Conservation (phyloP, 306 rosid species). For the Quercus robur region DNA sequence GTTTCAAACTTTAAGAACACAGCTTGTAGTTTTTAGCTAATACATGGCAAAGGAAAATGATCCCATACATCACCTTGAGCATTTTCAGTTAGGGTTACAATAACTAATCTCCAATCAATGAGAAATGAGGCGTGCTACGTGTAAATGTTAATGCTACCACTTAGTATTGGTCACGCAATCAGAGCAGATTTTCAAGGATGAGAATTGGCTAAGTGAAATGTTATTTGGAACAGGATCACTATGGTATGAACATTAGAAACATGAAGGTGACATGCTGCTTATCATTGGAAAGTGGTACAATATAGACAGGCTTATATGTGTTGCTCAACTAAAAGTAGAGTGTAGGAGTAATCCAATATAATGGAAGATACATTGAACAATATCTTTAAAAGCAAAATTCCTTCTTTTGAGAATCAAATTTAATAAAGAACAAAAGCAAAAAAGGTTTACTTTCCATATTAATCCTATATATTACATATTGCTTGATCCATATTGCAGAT, state of each 20-base stretch:
- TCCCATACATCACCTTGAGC: not conserved
- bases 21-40: not conserved
- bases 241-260: not conserved
- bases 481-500: conserved; percentile 5
- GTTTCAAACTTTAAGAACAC: not conserved
- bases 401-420: not conserved
- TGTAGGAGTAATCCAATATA: not conserved
- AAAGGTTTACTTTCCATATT: not conserved
- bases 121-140: not conserved
- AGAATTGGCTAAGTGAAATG: not conserved
- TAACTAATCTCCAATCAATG: not conserved
- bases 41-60: not conserved
- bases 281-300: not conserved
- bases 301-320: not conserved
- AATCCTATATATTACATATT: not conserved
- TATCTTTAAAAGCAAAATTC: not conserved
- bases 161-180: not conserved
- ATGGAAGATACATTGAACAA: not conserved
- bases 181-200: not conserved
- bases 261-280: not conserved
- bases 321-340: not conserved
- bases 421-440: not conserved
- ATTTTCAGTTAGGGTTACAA: not conserved
- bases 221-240: not conserved
- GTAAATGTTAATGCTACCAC: not conserved